phyloP scores from a whole-genome alignment of 352 stramenopile genomes.

The Globisporangium mamillatum region DNA sequence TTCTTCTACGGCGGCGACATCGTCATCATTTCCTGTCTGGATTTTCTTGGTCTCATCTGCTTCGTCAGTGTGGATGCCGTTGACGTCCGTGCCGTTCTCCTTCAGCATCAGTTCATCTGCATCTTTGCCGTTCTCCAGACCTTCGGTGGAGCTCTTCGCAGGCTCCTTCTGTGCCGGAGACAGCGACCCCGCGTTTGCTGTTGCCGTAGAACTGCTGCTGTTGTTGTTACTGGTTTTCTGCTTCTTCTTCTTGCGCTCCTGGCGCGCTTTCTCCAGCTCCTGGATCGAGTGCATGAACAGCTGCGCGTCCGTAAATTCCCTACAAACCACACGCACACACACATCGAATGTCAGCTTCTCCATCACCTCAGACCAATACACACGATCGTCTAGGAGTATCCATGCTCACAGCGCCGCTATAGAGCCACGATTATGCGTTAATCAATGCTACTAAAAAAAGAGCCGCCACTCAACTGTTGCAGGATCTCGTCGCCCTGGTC shows the following conservation, averaged over 20 bases:
- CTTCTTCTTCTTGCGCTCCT: conserved; percentile 65
- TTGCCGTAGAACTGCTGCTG: neutral
- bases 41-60: conserved; percentile 13
- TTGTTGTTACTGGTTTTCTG: conserved; percentile 20
- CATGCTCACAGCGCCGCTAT: neutral
- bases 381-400: neutral
- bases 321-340: conserved; percentile 21
- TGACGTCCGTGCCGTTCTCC: conserved; percentile 11
- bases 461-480: conserved; percentile 47
- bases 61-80: conserved; percentile 1
- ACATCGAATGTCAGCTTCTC: neutral
- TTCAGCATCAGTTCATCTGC: conserved; percentile 21
- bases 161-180: conserved; percentile 14
- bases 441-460: conserved; percentile 3
- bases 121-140: conserved; percentile 15
- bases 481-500: conserved; percentile 78
- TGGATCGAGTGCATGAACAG: conserved; percentile 83
- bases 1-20: conserved; percentile 2
- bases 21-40: neutral
- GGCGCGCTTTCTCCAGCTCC: conserved; percentile 62
- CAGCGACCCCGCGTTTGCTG: conserved; percentile 4
- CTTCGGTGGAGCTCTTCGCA: conserved; percentile 8
- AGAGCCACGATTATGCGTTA: neutral
- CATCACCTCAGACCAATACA: neutral
- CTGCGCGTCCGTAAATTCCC: conserved; percentile 82